A percentile compares a stretch with the other conserved stretches of the same genome.
These are phyloP conservation scores for Boletus rufocinnamomeus DNA, from an alignment of 768 basidiomycete species.

Conservation along the genomic window DNA sequence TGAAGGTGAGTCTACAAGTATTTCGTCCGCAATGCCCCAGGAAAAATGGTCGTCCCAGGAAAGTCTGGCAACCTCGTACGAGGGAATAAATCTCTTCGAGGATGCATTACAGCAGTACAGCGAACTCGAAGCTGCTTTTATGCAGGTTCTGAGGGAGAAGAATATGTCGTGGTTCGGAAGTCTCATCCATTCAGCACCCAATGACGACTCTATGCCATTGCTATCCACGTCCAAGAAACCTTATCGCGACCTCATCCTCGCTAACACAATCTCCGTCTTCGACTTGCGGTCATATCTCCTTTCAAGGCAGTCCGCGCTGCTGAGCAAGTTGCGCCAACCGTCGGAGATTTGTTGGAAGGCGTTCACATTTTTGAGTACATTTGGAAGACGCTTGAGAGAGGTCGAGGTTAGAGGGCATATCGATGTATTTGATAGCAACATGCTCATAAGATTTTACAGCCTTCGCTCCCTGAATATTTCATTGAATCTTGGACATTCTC, in stretches of 20 bases:
- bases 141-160: constrained; percentile 70
- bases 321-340: constrained; percentile 68
- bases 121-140: constrained; percentile 86
- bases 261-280: constrained; percentile 89
- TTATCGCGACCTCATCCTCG: constrained; percentile 85
- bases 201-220: constrained; percentile 81
- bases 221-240: constrained; percentile 80
- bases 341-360: constrained; percentile 73
- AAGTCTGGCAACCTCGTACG: constrained; percentile 89
- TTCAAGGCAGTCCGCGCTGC: constrained; percentile 76
- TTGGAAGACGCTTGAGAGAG: constrained; percentile 74
- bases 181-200: constrained; percentile 65
- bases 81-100: constrained; percentile 85
- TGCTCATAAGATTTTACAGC: constrained; percentile 38
- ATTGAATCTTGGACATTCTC: constrained; percentile 94
- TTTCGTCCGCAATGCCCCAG: neutral
- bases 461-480: constrained; percentile 64
- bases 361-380: constrained; percentile 70
- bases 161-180: constrained; percentile 93
- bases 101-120: constrained; percentile 89
- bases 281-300: constrained; percentile 93
- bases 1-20: constrained; percentile 66
- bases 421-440: constrained; percentile 3
- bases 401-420: constrained; percentile 55
- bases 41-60: constrained; percentile 55